Percentiles rank a stretch among this genome's conserved stretches.
Evolutionary conservation across 1,139 yeast species (phyloP).

Genomic region (Arxiozyma telluris): DNA sequence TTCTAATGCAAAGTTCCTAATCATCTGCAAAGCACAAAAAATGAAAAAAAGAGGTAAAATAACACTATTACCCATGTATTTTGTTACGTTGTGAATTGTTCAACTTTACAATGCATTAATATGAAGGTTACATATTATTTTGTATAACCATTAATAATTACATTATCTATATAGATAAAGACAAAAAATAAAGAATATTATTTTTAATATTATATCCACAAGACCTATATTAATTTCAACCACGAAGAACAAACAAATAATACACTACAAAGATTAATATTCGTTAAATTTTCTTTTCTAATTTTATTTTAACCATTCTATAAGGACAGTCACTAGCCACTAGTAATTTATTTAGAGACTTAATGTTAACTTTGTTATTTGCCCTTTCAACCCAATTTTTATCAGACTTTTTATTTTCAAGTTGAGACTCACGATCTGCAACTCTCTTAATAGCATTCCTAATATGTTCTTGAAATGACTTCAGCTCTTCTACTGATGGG

Average conservation of each 20-base stretch:
- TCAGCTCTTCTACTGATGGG: slow-evolving; percentile 35
- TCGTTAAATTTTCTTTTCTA: not conserved
- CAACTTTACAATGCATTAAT: not conserved
- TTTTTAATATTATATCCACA: not conserved
- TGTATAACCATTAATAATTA: not conserved
- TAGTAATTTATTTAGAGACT: slow-evolving; percentile 16
- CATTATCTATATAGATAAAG: not conserved
- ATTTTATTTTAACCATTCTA: not conserved
- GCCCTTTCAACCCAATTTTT: slow-evolving; percentile 27
- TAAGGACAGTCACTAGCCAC: slow-evolving; percentile 16
- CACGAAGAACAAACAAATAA: not conserved
- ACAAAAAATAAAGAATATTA: no score
- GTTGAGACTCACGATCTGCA: slow-evolving; percentile 11
- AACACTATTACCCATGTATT: not conserved
- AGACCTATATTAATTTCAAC: not conserved
- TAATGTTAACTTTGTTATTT: slow-evolving; percentile 25
- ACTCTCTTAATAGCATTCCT: slow-evolving; percentile 30
- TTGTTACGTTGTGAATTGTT: no score
- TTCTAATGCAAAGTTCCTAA: no score
- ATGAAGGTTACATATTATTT: no score
- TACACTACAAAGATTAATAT: not conserved
- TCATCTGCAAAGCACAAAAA: not conserved
- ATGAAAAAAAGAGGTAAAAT: no score
- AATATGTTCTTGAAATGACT: slow-evolving; percentile 30
- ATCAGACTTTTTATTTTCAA: not conserved